Conservation (phyloP, 2,329 filamentous ascomycete species). For the Diaporthe sp. region DNA sequence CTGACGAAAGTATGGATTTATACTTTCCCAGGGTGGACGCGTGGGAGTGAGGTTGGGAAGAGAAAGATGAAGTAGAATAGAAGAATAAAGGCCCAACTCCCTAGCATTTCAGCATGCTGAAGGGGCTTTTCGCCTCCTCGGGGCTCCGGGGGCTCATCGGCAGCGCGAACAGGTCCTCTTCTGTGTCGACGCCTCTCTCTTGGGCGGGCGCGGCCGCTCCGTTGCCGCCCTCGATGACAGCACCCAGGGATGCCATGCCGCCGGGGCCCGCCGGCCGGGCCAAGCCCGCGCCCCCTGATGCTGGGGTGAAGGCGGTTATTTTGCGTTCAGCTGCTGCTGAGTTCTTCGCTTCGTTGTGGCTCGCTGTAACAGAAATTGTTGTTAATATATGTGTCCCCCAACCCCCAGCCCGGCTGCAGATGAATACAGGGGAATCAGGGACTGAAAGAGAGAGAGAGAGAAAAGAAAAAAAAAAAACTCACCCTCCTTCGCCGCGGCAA, state of each 20-base stretch:
- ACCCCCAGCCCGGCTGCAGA: neutral
- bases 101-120: constrained; percentile 63
- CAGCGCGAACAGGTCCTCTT: constrained; percentile 88
- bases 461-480: no score
- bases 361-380: constrained; percentile 42
- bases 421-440: neutral
- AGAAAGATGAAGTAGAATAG: constrained; percentile 5
- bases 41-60: neutral
- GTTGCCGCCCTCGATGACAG: constrained; percentile 52
- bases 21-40: constrained; percentile 20
- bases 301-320: constrained; percentile 44
- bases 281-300: constrained; percentile 67
- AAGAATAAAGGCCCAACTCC: neutral
- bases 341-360: constrained; percentile 26
- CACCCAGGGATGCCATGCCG: constrained; percentile 54
- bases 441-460: no score
- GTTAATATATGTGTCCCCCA: constrained; percentile 44
- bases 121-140: constrained; percentile 87
- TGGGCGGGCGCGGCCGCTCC: constrained; percentile 47
- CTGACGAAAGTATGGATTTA: constrained; percentile 7
- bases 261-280: constrained; percentile 46
- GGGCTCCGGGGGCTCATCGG: constrained; percentile 89
- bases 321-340: constrained; percentile 25
- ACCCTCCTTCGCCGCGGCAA: constrained; percentile 68
- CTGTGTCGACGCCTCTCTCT: constrained; percentile 61